Evolutionary conservation across 2,329 filamentous ascomycete species (phyloP), one percentile per base, ranked within the genome.

Genomic region (Amesomyces nigricolor): DNA sequence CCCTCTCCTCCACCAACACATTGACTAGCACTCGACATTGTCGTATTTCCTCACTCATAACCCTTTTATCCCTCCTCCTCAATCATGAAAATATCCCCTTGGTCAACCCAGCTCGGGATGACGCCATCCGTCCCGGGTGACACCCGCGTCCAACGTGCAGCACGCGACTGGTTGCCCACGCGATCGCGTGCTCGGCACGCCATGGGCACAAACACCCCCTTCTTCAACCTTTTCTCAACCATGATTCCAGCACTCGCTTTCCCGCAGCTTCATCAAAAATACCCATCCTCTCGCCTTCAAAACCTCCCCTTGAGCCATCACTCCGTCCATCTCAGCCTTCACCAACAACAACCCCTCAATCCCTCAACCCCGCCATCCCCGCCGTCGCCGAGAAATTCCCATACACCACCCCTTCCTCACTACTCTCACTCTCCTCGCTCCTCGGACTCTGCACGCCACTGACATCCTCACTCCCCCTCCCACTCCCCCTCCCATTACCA

Each of bases 331-430:
- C 38, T 40, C 38, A 17, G 17, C 39, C 17, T 40, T 19, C 16
- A 17, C 32, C 32, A 35, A 35, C 32, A 26, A 26, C 22, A 2
- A 45, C 46, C 17, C 32, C 42, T 45, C 22, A 62, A 9, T 63
- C 62, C 26, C 47, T 62, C 51, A 68, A 54, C 8, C 64, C 62
- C 3, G 65, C 65, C 66, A 69, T 68, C 0, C 64, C 63, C 37
- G 66, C 62, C 17, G 62, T 63, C 38, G 64, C 60, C 26, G 60
- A 62, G 44, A 66, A 68, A 13, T 67, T 72, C 6, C 79, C 78
- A 58, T 81, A 80, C 70, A 80, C 22, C 22, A 26, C 78, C 10
- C 76, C 77, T 45, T 83, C 80, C 50, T 82, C 80, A 54, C 77
- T 81, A 59, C 75, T 80, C 45, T 78, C 78, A 17, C 72, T 73